Percentiles rank a stretch among this genome's conserved stretches.
Evolutionary conservation across 2,329 filamentous ascomycete genomes (phyloP).

Genomic region (Fusarium tupiense): DNA sequence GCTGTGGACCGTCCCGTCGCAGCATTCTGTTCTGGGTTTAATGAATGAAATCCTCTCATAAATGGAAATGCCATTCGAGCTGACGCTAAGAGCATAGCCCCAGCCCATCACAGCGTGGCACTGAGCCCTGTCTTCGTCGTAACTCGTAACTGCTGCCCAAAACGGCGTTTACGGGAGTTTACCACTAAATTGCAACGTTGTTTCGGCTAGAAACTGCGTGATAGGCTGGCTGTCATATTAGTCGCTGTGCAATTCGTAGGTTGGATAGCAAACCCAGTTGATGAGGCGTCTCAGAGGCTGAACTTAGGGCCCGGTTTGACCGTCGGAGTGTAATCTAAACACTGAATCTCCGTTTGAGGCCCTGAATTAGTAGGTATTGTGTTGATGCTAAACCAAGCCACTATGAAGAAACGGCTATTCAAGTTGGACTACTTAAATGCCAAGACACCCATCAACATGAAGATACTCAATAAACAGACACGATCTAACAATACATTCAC

Average conservation of each 20-base stretch:
- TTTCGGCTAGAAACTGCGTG: background rate
- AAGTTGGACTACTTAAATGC: constrained; percentile 10
- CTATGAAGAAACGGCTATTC: background rate
- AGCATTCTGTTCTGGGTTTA: background rate
- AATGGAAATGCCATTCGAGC: background rate
- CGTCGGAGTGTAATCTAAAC: constrained; percentile 13
- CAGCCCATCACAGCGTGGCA: background rate
- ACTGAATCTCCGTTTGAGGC: constrained; percentile 8
- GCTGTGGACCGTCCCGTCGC: background rate
- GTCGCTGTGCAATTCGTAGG: background rate
- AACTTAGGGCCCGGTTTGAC: constrained; percentile 19
- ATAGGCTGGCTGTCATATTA: background rate
- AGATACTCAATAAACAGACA: background rate
- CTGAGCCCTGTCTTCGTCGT: background rate
- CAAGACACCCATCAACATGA: background rate
- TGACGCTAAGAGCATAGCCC: constrained; percentile 5
- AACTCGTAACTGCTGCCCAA: background rate
- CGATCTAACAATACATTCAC: too few relatives aligned
- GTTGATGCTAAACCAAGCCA: background rate
- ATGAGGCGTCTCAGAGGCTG: constrained; percentile 15
- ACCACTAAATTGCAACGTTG: constrained; percentile 11
- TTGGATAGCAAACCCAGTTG: background rate
- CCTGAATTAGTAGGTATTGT: background rate
- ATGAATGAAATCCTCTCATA: background rate
- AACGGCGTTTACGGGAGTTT: background rate